Evolutionary conservation across 2,329 filamentous ascomycete species (phyloP).

Genomic region (Zymoseptoria pseudotritici): DNA sequence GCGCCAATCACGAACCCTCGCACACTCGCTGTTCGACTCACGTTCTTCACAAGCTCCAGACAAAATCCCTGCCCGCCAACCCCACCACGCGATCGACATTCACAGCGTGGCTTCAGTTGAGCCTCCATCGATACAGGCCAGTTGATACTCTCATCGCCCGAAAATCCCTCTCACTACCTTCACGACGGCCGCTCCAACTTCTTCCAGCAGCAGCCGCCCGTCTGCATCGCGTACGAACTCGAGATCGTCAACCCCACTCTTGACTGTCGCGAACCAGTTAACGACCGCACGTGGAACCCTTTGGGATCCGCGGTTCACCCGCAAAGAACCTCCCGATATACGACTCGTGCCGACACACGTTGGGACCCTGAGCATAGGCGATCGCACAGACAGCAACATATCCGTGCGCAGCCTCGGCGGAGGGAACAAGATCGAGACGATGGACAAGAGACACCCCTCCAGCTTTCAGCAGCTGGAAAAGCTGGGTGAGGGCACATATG

Average conservation of each 20-base stretch:
- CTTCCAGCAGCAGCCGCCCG: slow-evolving; percentile 7
- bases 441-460: slow-evolving; percentile 93
- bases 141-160: neutral
- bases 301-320: slow-evolving; percentile 43
- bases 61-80: neutral
- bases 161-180: neutral
- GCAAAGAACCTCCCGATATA: slow-evolving; percentile 37
- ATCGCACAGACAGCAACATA: slow-evolving; percentile 46
- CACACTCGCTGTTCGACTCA: neutral
- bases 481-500: slow-evolving; percentile 97
- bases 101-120: neutral
- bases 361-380: slow-evolving; percentile 39
- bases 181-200: slow-evolving; percentile 14
- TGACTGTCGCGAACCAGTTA: slow-evolving; percentile 28
- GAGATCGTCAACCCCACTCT: slow-evolving; percentile 7
- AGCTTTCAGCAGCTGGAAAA: slow-evolving; percentile 99
- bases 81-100: neutral
- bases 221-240: slow-evolving; percentile 5
- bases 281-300: slow-evolving; percentile 44
- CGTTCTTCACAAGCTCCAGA: neutral
- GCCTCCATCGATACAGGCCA: neutral
- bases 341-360: slow-evolving; percentile 43
- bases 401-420: slow-evolving; percentile 42
- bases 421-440: slow-evolving; percentile 41
- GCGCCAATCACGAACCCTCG: neutral